Evolutionary conservation across 257 asterid genomes (phyloP).

Genomic region (Fraxinus americana): DNA sequence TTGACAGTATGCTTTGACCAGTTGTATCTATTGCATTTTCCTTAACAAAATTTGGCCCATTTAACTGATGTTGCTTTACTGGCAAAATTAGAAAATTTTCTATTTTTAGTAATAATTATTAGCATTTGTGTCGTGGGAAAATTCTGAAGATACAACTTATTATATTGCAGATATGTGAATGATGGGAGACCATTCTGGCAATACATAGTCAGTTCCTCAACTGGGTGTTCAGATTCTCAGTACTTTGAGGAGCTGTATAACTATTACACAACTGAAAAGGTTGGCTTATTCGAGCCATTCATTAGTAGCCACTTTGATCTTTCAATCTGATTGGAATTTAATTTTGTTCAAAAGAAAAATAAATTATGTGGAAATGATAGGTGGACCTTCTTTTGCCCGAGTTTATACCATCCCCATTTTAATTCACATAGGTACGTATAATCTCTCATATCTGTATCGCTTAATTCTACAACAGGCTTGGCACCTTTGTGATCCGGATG

Average conservation of each 20-base stretch:
- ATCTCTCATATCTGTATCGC: background rate
- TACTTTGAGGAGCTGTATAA: constrained; percentile 92
- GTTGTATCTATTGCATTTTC: background rate
- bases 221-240: constrained; percentile 92
- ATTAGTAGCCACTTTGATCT: background rate
- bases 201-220: constrained; percentile 86
- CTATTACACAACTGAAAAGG: constrained; percentile 91
- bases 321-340: background rate
- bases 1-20: background rate
- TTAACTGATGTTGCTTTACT: constrained; percentile 12
- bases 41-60: background rate
- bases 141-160: background rate
- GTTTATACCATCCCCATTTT: background rate
- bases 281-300: constrained; percentile 22
- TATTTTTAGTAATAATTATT: constrained; percentile 1
- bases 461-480: constrained; percentile 65
- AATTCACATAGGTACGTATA: background rate
- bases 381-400: background rate
- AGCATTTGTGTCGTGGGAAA: background rate
- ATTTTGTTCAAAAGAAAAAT: constrained; percentile 5
- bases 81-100: background rate
- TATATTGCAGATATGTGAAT: constrained; percentile 66
- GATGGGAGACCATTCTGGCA: constrained; percentile 99
- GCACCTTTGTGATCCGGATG: constrained; percentile 94
- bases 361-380: constrained; percentile 7